Evolutionary conservation across 2,329 filamentous ascomycete species (phyloP).

Genomic region (Neonectria neomacrospora): DNA sequence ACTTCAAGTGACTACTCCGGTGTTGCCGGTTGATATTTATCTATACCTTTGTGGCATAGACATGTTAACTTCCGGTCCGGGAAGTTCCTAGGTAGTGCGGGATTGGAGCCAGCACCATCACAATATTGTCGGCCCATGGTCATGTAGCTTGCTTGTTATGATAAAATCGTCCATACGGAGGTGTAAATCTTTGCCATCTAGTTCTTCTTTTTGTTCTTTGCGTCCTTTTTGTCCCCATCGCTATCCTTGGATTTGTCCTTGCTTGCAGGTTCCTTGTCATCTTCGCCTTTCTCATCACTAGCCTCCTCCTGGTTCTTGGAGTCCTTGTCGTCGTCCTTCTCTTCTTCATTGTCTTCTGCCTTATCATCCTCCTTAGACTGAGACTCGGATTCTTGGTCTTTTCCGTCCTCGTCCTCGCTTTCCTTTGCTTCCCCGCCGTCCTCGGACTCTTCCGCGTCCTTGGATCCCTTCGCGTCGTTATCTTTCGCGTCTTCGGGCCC

Average conservation of each 20-base stretch:
- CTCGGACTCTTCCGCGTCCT: conserved; percentile 17
- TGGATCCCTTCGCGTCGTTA: neutral
- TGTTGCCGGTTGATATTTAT: neutral
- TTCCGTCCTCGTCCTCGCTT: conserved; percentile 1
- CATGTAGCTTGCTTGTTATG: neutral
- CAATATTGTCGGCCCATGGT: neutral
- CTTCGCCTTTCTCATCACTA: conserved; percentile 8
- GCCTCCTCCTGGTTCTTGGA: conserved; percentile 22
- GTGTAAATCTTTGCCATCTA: neutral
- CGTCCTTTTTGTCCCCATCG: neutral
- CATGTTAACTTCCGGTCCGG: neutral
- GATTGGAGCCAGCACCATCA: neutral
- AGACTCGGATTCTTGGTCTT: conserved; percentile 4
- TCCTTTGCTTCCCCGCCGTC: neutral
- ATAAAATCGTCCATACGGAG: neutral
- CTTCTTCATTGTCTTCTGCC: conserved; percentile 32
- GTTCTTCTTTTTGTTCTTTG: conserved; percentile 27
- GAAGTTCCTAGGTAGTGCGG: conserved; percentile 9
- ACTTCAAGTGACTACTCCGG: neutral
- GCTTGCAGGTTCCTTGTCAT: conserved; percentile 17
- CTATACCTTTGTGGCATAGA: neutral
- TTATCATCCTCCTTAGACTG: neutral
- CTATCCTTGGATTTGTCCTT: conserved; percentile 15
- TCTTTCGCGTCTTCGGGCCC: conserved; percentile 28
- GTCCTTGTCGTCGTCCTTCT: conserved; percentile 32